phyloP scores from a whole-genome alignment of 257 asterid genomes.

The Parsonsia alboflavescens region DNA sequence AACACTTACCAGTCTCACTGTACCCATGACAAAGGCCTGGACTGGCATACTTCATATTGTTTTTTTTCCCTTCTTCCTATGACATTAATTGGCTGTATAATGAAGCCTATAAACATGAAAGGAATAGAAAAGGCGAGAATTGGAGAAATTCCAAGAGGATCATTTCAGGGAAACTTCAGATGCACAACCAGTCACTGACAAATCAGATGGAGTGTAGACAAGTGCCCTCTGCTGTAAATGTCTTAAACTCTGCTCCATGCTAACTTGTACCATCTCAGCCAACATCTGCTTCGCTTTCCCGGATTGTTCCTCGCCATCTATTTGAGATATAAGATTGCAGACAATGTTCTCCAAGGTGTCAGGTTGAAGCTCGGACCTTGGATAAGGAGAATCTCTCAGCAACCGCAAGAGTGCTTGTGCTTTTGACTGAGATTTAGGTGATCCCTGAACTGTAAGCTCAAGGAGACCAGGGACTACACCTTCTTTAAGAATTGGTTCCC shows the following conservation, averaged over 20 bases:
- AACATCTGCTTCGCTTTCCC: conserved; percentile 88
- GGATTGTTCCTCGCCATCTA: conserved; percentile 69
- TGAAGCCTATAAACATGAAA: conserved; percentile 9
- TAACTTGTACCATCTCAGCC: conserved; percentile 94
- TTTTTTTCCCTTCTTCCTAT: conserved; percentile 5
- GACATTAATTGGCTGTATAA: conserved; percentile 9
- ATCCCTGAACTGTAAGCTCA: conserved; percentile 90
- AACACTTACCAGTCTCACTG: conserved; percentile 64
- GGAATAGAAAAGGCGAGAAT: neutral
- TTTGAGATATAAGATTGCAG: conserved; percentile 62
- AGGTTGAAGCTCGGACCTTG: conserved; percentile 65
- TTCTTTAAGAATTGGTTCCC: conserved; percentile 83
- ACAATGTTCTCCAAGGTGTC: conserved; percentile 77
- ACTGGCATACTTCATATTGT: conserved; percentile 40
- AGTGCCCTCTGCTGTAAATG: conserved; percentile 75
- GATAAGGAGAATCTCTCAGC: conserved; percentile 75
- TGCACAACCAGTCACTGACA: conserved; percentile 38
- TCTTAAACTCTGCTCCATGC: conserved; percentile 93
- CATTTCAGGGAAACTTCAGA: conserved; percentile 56
- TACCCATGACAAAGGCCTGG: conserved; percentile 58
- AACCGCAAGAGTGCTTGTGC: conserved; percentile 66
- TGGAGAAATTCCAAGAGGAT: conserved; percentile 1
- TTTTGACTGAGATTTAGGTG: conserved; percentile 59
- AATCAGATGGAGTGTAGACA: conserved; percentile 61
- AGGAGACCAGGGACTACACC: conserved; percentile 96